Base-by-base conservation (phyloP, 306 rosid genomes). In the Macrotyloma uniflorum region DNA sequence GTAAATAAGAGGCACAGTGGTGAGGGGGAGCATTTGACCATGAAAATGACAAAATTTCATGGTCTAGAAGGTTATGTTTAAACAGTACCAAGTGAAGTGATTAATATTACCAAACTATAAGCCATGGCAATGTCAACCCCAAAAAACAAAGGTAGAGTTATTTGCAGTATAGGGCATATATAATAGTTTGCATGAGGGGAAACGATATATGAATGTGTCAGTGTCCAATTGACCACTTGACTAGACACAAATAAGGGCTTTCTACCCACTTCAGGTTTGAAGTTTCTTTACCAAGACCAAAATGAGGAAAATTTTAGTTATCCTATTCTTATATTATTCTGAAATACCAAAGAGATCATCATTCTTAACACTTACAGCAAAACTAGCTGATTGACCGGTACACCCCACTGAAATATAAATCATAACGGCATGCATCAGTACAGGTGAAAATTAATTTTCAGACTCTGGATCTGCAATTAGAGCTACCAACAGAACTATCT, bases 271-370 rank as follows among this genome's bases (percentile, higher is more conserved):
- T 24, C 19, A 23, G 32, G 40, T 10, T 82, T 42, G 24, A 36
- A 54, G 79, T 63, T 43, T 77, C 26, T 64, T 65, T 43, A 13
- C 51, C 23, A 78, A 69, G 30, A 76, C 74, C 59, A 59, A 26
- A 40, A 33, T 28, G 12, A 47, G 14, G 45, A 45, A 28, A 11
- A 1, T 0, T 55, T 36, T 8, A 26, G 49, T 81, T 23, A 30
- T 58, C 67, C 69, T 57, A 11, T 55, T 59, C 72, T 63, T 58
- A 7, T 55, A 28, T 36, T 42, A n/a, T 43, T 58, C 28, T 9
- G 45, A 49, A 45, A 57, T 46, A 67, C 36, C 57, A 70, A 35
- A 70, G 76, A 32, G 58, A 58, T 57, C 30, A 14, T 22, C 71
- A 18, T 47, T 67, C 33, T 67, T 57, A 80, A 20, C 13, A 45